These are phyloP conservation scores for Ceratobasidium sp. DNA, from an alignment of 1,284 basidiomycete genomes.

Conservation along the genomic window DNA sequence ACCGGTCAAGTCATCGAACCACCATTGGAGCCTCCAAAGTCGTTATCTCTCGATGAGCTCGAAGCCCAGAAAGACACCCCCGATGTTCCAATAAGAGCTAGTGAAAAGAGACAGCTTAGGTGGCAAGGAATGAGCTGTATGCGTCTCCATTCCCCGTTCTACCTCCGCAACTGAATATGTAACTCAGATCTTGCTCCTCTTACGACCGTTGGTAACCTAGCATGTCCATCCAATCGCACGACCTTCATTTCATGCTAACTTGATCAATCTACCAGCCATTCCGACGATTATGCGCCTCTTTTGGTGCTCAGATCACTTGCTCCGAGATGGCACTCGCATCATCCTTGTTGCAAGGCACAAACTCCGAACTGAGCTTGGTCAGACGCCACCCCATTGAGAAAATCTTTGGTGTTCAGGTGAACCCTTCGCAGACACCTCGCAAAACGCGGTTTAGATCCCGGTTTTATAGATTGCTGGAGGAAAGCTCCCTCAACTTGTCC, in stretches of 20 bases:
- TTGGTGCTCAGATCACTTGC: conserved; percentile 94
- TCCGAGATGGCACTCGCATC: conserved; percentile 91
- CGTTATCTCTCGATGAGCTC: conserved; percentile 41
- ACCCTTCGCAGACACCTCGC: conserved; percentile 38
- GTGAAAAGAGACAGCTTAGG: conserved; percentile 86
- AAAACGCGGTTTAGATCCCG: background rate
- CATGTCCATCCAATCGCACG: conserved; percentile 51
- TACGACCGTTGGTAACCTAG: conserved; percentile 94
- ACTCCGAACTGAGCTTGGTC: conserved; percentile 91
- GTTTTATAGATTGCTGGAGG: conserved; percentile 65
- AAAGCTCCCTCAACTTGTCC: conserved; percentile 77
- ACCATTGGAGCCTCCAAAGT: conserved; percentile 4
- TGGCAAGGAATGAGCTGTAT: conserved; percentile 89
- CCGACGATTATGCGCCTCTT: conserved; percentile 83
- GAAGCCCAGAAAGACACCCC: conserved; percentile 56
- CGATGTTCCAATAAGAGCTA: conserved; percentile 72
- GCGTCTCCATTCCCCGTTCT: conserved; percentile 46
- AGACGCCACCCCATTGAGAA: conserved; percentile 86
- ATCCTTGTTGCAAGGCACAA: conserved; percentile 81
- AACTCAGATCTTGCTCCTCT: conserved; percentile 85
- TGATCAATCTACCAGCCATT: conserved; percentile 70
- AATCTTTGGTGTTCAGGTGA: conserved; percentile 88
- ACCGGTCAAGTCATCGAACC: conserved; percentile 11
- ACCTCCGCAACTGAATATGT: conserved; percentile 2
- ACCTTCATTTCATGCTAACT: conserved; percentile 1